Base-by-base conservation (phyloP, 805 yeast genomes). In the Brettanomyces custersianus region DNA sequence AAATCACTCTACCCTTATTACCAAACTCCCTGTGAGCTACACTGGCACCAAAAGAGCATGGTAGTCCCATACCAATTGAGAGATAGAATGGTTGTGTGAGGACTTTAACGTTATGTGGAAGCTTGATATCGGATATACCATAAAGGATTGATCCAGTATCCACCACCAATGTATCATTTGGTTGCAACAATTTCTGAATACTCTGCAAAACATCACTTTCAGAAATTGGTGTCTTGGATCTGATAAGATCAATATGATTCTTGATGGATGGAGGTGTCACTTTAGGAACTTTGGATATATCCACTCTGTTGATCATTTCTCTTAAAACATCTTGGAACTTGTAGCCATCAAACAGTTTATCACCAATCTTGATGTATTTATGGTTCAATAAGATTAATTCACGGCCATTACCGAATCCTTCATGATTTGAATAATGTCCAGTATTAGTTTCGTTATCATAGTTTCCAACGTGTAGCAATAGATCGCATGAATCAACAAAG, bases 131-230 rank as follows among this genome's bases (percentile, higher is more conserved):
- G 21, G 84, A 74, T 30, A 80, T 52, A 7, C 80, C 88, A 61
- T 85, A 86, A 66, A 80, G 77, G 52, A 83, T 72, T 2, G 94
- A 77, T 35, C 95, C 87, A 2, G 94, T 83, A 45, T 88, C 96
- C 37, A 77, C 71, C 27, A 88, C 66, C n/a, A 87, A 51, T 16
- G 77, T 67, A 54, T 87, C 96, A 46, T 75, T 69, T 19, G 79
- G 76, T 48, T 65, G 34, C 4, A 55, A 36, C 21, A 46, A 44
- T 1, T 34, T 19, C 39, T 55, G 46, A 61, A 79, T 45, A 15
- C 53, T 49, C 34, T 58, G 52, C 20, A 72, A 57, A 25, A 79
- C 45, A 25, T 50, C 52, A 11, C 66, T 60, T 51, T 75, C 79
- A 1, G 74, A 72, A 38, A 68, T 66, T 42, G 58, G 59, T n/a